These are phyloP conservation scores for Casuarina cunninghamiana DNA, from an alignment of 306 rosid species.

Conservation along the genomic window DNA sequence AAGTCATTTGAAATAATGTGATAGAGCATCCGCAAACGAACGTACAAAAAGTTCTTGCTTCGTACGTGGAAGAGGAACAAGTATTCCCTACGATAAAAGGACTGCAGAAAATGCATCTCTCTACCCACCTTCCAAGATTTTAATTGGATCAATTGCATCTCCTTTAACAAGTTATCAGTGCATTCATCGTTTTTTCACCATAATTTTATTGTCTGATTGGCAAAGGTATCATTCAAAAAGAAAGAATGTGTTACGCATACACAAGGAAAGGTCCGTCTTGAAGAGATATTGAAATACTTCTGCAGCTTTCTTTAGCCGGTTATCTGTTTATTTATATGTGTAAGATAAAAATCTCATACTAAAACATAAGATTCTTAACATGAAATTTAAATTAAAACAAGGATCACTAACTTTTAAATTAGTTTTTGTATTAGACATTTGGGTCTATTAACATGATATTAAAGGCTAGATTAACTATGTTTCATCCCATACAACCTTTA, in stretches of 20 bases:
- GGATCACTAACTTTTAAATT: no score
- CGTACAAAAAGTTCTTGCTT: constrained; percentile 1
- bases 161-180: constrained; percentile 18
- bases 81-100: not conserved
- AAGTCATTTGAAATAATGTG: not conserved
- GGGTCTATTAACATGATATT: no score
- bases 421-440: no score
- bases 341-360: no score
- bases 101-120: not conserved
- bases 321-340: no score
- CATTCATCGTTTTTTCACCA: not conserved
- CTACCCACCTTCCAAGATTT: not conserved
- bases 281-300: not conserved
- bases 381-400: no score
- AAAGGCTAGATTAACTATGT: no score
- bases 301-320: no score
- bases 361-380: no score
- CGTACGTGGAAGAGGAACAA: not conserved
- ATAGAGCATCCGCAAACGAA: not conserved
- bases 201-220: not conserved
- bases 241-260: not conserved
- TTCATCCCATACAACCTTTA: no score
- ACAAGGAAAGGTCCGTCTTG: not conserved
- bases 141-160: not conserved
- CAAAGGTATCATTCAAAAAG: not conserved